A percentile compares a stretch with the other conserved stretches of the same genome.
These are phyloP conservation scores for Gossypium sturtianum DNA, from an alignment of 345 rosid species.

Conservation along the genomic window DNA sequence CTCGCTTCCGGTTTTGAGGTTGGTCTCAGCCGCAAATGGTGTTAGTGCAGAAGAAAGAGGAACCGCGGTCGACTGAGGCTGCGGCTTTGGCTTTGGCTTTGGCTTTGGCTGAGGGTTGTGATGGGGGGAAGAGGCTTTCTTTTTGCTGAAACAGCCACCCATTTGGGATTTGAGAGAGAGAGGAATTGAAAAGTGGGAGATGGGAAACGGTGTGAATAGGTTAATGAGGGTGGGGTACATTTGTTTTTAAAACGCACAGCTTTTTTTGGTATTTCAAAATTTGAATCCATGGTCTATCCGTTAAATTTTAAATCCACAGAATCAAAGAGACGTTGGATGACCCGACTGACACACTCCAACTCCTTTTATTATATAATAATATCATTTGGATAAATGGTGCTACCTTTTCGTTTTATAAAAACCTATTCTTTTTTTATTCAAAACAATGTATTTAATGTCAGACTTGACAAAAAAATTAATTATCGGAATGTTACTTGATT, in stretches of 20 bases:
- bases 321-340: neutral
- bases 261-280: neutral
- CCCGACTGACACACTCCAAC: neutral
- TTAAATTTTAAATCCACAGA: neutral
- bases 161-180: constrained; percentile 13
- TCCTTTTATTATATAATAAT: neutral
- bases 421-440: too few relatives aligned
- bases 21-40: neutral
- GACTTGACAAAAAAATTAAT: too few relatives aligned
- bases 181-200: neutral
- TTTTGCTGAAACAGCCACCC: constrained; percentile 62
- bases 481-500: too few relatives aligned
- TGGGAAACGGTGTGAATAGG: neutral
- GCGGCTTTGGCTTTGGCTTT: neutral
- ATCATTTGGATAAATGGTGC: neutral
- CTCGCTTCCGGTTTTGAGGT: neutral
- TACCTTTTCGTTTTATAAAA: neutral
- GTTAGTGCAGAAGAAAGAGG: neutral
- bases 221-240: constrained; percentile 6
- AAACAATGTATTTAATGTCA: too few relatives aligned
- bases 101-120: neutral
- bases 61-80: neutral
- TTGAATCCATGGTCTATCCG: neutral
- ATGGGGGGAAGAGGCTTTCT: constrained; percentile 26
- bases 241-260: constrained; percentile 19